Percentiles rank a stretch among this genome's conserved stretches.
Evolutionary conservation across 2,329 filamentous ascomycete species (phyloP).

Genomic region (Penicillium freii): DNA sequence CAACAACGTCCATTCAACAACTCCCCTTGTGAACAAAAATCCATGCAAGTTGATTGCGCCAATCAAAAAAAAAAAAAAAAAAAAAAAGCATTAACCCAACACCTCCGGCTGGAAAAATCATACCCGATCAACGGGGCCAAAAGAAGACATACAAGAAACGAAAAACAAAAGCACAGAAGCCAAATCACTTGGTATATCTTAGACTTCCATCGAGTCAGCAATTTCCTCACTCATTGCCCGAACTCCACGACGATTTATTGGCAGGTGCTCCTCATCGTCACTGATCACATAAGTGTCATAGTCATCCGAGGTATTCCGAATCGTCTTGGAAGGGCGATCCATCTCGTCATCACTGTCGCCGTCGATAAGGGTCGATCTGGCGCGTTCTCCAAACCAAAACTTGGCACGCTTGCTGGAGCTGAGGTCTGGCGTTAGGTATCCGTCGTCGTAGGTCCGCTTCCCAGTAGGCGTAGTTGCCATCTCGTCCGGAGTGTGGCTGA

Average conservation of each 20-base stretch:
- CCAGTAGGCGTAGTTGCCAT: conserved; percentile 43
- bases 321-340: conserved; percentile 24
- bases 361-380: conserved; percentile 44
- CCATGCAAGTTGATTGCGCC: conserved; percentile 28
- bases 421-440: conserved; percentile 49
- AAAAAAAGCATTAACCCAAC: conserved; percentile 16
- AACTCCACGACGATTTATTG: conserved; percentile 45
- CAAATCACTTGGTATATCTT: conserved; percentile 9
- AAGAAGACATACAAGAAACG: conserved; percentile 15
- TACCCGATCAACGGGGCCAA: conserved; percentile 19
- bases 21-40: conserved; percentile 13
- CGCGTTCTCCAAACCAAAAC: conserved; percentile 79
- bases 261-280: conserved; percentile 44
- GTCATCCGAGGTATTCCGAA: conserved; percentile 38
- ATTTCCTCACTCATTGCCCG: conserved; percentile 55
- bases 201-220: conserved; percentile 54
- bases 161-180: neutral
- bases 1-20: conserved; percentile 15
- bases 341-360: conserved; percentile 47
- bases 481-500: conserved; percentile 65
- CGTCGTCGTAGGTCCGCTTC: conserved; percentile 50
- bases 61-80: conserved; percentile 11
- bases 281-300: conserved; percentile 46
- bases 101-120: conserved; percentile 18
- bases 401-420: conserved; percentile 76